These are phyloP conservation scores for Kwoniella dejecticola DNA, from an alignment of 768 basidiomycete genomes.

Conservation along the genomic window DNA sequence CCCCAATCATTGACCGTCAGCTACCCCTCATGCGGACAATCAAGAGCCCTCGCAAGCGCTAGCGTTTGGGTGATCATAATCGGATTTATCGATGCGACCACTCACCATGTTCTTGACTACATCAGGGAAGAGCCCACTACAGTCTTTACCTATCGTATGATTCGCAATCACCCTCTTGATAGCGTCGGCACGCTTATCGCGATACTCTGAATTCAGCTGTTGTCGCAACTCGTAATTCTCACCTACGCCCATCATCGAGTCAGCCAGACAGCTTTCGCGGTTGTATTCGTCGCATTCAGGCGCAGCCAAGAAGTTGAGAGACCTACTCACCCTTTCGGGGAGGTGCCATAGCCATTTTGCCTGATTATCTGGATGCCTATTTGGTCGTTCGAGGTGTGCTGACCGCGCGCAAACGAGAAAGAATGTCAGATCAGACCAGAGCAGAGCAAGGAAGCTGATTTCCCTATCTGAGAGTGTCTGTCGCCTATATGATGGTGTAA, in stretches of 20 bases:
- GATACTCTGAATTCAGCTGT: constrained; percentile 95
- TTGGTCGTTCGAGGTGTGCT: neutral
- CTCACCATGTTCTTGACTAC: constrained; percentile 85
- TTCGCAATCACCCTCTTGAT: constrained; percentile 97
- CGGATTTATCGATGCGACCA: too few relatives aligned
- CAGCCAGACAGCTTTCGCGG: too few relatives aligned
- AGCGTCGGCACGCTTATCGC: constrained; percentile 94
- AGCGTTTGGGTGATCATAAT: too few relatives aligned
- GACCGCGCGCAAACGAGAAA: neutral
- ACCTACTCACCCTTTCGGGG: constrained; percentile 29
- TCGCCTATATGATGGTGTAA: too few relatives aligned
- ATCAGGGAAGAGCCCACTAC: constrained; percentile 85
- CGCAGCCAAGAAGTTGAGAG: too few relatives aligned
- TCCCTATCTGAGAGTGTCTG: too few relatives aligned
- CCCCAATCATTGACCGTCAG: too few relatives aligned
- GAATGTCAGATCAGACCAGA: too few relatives aligned
- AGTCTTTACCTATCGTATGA: constrained; percentile 98
- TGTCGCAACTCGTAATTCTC: constrained; percentile 97
- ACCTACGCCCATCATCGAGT: constrained; percentile 68
- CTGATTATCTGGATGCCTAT: neutral
- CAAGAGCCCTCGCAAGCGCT: too few relatives aligned
- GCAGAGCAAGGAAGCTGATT: too few relatives aligned
- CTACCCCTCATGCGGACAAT: too few relatives aligned
- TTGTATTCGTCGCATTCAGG: too few relatives aligned
- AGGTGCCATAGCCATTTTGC: constrained; percentile 25